Percentiles rank a stretch among this genome's conserved stretches.
These are phyloP conservation scores for Hysterangium stoloniferum DNA, from an alignment of 768 basidiomycete species.

Conservation along the genomic window DNA sequence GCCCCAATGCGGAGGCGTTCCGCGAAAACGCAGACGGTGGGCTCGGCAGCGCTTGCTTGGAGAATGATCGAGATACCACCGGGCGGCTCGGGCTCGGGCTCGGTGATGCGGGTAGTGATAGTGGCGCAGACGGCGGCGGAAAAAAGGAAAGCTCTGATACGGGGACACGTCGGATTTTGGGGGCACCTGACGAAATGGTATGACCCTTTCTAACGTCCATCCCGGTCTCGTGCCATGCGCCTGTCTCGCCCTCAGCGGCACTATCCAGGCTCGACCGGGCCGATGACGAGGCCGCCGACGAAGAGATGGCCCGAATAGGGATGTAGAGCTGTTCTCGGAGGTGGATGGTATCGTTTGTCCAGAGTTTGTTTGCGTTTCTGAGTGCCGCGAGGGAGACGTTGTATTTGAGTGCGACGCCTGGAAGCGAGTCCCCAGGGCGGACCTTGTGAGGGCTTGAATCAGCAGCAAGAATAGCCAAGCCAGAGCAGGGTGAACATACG, in stretches of 20 bases:
- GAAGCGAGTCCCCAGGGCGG: conserved; percentile 65
- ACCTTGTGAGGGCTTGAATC: conserved; percentile 44
- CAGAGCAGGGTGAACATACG: not conserved
- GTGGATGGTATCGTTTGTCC: conserved; percentile 90
- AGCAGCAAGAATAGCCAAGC: not conserved
- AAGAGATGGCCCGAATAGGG: conserved; percentile 34
- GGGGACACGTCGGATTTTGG: conserved; percentile 38
- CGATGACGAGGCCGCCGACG: conserved; percentile 19
- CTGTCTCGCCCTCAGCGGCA: conserved; percentile 13
- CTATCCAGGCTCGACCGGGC: not conserved
- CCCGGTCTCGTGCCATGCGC: conserved; percentile 12
- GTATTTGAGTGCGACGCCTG: conserved; percentile 85
- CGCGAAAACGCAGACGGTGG: conserved; percentile 10
- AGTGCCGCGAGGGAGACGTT: conserved; percentile 78
- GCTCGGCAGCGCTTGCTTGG: conserved; percentile 11
- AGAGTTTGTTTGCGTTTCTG: conserved; percentile 84
- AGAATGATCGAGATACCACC: conserved; percentile 10
- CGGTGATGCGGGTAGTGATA: conserved; percentile 4
- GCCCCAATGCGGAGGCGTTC: not conserved
- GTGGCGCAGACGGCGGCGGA: conserved; percentile 39
- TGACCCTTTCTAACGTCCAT: too few relatives aligned
- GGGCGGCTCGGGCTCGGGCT: conserved; percentile 4
- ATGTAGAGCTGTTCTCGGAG: conserved; percentile 77
- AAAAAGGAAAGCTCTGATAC: conserved; percentile 47
- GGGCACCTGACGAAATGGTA: conserved; percentile 17